Evolutionary conservation across 2,329 filamentous ascomycete species (phyloP), one percentile per base, ranked within the genome.

Genomic region (Colletotrichum cuscutae): DNA sequence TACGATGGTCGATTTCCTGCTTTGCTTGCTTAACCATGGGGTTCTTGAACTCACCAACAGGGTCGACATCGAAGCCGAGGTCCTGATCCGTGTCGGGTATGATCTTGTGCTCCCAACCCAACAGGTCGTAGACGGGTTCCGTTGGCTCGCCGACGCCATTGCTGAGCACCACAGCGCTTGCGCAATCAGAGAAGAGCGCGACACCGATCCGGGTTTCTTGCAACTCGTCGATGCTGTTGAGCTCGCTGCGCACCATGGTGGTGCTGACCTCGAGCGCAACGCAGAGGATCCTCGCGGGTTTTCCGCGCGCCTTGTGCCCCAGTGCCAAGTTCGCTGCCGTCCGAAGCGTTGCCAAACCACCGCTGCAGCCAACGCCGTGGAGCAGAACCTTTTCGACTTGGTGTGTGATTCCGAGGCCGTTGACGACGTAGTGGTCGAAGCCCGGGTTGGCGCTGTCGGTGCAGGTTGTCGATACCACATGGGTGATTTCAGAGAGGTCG

Each of bases 401-500:
- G 42, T 86, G 83, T n/a, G 84, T 83, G 35, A 93, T 83, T 0
- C 89, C 89, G 2, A 93, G 81, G 5, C 84, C 82, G 77, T 89
- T 90, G 65, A 87, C 87, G 28, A 93, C 89, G 74, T 85, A 91
- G 79, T 92, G 89, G 76, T 93, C 91, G 77, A 90, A 93, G 1
- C 91, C 91, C 0, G 91, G 91, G 78, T 93, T 93, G 19, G 90
- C 90, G 75, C 90, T 92, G 78, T 93, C 89, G 9, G 91, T 93
- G 78, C 91, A 93, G 5, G 91, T 93, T 0, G 90, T 92, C 28
- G 90, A 88, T 9, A 93, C 90, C 53, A 92, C 85, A 76, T 93
- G 91, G 3, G 91, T 93, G 74, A 93, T 90, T 64, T 90, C 83
- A 3, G 78, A 77, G 0, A 86, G 78, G 54, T 86, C 84, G 54